Conservation (phyloP, 2,329 filamentous ascomycete genomes). For the Alternaria sp. region DNA sequence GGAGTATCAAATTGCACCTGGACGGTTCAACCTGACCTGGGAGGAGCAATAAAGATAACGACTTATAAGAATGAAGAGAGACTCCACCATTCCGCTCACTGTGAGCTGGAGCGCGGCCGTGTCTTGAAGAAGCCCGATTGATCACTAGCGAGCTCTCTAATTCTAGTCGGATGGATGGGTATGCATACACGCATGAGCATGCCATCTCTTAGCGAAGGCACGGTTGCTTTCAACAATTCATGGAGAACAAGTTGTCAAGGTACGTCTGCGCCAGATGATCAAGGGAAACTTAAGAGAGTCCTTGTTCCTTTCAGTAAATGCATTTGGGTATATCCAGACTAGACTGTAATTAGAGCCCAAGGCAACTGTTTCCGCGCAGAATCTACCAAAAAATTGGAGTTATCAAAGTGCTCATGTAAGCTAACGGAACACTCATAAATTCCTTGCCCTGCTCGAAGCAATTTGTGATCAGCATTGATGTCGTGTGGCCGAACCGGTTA, state of each 20-base stretch:
- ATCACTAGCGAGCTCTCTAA: not conserved
- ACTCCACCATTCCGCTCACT: not conserved
- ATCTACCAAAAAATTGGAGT: not conserved
- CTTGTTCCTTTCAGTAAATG: not conserved
- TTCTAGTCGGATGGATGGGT: not conserved
- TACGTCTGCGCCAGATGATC: not conserved
- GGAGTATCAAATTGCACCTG: conserved; percentile 77
- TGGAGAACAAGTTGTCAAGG: not conserved
- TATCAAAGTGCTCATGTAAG: not conserved
- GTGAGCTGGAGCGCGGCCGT: not conserved
- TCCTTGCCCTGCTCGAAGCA: not conserved
- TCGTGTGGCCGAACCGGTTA: not conserved
- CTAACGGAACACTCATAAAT: not conserved
- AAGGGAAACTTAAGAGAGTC: not conserved
- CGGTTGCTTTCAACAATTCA: not conserved
- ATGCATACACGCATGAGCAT: not conserved
- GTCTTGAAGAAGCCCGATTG: not conserved
- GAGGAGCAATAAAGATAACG: conserved; percentile 54
- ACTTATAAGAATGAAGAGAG: not conserved
- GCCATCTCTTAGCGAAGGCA: not conserved
- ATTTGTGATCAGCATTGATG: conserved; percentile 1
- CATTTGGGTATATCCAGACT: not conserved
- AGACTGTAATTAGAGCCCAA: not conserved
- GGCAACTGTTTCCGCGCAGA: not conserved
- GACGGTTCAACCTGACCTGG: conserved; percentile 85